Percentiles rank a stretch among this genome's conserved stretches.
These are phyloP conservation scores for Phaeoacremonium minimum DNA, from an alignment of 2,329 filamentous ascomycete species.

Conservation along the genomic window DNA sequence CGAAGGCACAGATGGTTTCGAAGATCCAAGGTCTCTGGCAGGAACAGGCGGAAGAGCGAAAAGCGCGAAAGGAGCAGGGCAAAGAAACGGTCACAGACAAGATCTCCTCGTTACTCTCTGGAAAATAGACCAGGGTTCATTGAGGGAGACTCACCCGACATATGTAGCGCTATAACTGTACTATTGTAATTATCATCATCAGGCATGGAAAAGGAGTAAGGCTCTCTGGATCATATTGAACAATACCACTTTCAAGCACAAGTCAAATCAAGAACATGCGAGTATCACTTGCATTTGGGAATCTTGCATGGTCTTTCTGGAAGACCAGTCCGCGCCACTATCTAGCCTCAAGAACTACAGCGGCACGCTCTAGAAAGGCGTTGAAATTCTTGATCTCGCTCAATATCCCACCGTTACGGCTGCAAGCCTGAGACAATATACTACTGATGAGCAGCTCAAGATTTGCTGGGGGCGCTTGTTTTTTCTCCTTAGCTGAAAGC, in stretches of 20 bases:
- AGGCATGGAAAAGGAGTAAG: no score
- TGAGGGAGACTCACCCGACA: not conserved
- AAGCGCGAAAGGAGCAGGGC: constrained; percentile 53
- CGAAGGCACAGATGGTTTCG: constrained; percentile 55
- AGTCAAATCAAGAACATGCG: no score
- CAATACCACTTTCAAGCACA: no score
- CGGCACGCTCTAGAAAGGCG: constrained; percentile 57
- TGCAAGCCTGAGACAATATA: constrained; percentile 49
- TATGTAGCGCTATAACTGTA: no score
- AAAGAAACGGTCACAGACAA: constrained; percentile 39
- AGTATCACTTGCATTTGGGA: no score
- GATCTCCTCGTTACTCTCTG: constrained; percentile 26
- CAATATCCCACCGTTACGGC: constrained; percentile 41
- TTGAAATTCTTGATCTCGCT: constrained; percentile 59
- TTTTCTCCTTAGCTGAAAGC: constrained; percentile 38
- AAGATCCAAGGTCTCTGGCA: constrained; percentile 51
- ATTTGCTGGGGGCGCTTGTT: constrained; percentile 47
- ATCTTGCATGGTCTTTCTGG: not conserved
- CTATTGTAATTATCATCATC: no score
- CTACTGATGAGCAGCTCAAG: constrained; percentile 53
- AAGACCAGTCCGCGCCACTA: no score
- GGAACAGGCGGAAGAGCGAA: constrained; percentile 48
- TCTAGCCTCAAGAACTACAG: constrained; percentile 40
- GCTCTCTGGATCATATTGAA: no score
- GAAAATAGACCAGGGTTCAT: not conserved